Conservation (phyloP, 768 basidiomycete species). For the Ephemerocybe angulata region DNA sequence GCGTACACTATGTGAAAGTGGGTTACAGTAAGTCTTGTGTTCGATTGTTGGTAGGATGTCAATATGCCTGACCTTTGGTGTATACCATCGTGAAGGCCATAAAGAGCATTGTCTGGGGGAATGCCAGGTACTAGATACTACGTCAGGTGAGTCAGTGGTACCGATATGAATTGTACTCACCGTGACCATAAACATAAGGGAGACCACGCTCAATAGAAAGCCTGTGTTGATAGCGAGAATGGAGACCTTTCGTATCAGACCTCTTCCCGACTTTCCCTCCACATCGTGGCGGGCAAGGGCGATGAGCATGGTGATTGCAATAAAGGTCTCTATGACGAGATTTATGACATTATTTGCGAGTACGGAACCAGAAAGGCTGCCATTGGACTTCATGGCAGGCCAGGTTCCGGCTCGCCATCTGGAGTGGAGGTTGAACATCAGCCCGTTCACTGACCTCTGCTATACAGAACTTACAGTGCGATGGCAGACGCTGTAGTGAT, state of each 20-base stretch:
- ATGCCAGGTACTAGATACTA: conserved; percentile 12
- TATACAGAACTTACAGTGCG: conserved; percentile 8
- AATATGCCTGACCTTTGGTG: conserved; percentile 17
- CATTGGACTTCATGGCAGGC: too few species aligned
- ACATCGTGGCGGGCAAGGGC: too few species aligned
- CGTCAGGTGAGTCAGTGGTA: neutral
- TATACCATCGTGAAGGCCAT: conserved; percentile 16
- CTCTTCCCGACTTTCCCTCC: too few species aligned
- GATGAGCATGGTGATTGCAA: too few species aligned
- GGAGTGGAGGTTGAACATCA: neutral
- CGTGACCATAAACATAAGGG: too few species aligned
- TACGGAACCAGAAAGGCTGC: too few species aligned
- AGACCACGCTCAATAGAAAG: too few species aligned
- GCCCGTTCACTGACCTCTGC: neutral
- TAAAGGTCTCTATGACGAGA: too few species aligned
- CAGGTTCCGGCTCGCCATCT: neutral
- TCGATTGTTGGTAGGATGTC: neutral
- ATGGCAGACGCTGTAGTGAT: conserved; percentile 4
- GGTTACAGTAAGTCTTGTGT: neutral
- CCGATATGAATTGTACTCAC: too few species aligned
- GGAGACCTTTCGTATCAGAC: too few species aligned
- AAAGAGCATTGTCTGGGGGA: conserved; percentile 18
- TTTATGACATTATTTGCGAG: too few species aligned
- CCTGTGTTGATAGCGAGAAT: too few species aligned
- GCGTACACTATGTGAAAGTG: conserved; percentile 12